Evolutionary conservation across 495 filamentous ascomycete genomes (phyloP), one percentile per base, ranked within the genome.

Genomic region (Melanomma pulvis-pyrius): DNA sequence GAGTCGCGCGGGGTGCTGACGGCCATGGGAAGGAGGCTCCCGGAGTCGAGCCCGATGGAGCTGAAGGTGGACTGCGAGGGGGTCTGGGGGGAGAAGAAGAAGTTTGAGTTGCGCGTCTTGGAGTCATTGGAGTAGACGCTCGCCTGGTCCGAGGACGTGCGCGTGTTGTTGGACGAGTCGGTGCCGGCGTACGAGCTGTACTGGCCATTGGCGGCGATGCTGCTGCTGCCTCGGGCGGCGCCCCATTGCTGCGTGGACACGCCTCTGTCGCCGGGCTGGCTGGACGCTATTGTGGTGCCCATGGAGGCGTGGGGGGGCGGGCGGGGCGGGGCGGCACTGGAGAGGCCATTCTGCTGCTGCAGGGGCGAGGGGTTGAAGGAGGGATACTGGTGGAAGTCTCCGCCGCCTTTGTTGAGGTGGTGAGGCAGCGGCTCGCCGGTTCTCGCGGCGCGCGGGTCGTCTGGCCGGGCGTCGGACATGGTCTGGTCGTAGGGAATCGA

Each of bases 321-420:
- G 65, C 92, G 85, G 32, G 87, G 86, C 15, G 85, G 86, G 12
- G 86, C 84, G 25, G 83, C 82, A 68, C 90, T 86, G 13, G 87
- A 83, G 55, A 79, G 80, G 21, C 78, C 73, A 65, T 81, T 82
- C 29, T 61, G 34, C 76, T 76, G 58, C 22, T 80, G 79, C 50
- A 73, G 67, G 30, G 76, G 69, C 1, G 77, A 71, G 17, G 86
- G 81, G 60, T 90, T 85, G 79, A 90, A 88, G 21, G 82, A 83
- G 8, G 92, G 92, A 77, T 97, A 96, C 72, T 97, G 93, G 76
- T 97, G 92, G 73, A 86, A 97, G 72, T 97, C 93, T 50, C 81
- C 82, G 22, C 84, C 86, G 55, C 82, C 80, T 76, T 90, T 92
- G 74, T 90, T 92, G 36, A 96, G 76, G 72, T 93, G 89, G 77